Evolutionary conservation across 768 basidiomycete species (phyloP).

Genomic region (Lactifluus piperatus): DNA sequence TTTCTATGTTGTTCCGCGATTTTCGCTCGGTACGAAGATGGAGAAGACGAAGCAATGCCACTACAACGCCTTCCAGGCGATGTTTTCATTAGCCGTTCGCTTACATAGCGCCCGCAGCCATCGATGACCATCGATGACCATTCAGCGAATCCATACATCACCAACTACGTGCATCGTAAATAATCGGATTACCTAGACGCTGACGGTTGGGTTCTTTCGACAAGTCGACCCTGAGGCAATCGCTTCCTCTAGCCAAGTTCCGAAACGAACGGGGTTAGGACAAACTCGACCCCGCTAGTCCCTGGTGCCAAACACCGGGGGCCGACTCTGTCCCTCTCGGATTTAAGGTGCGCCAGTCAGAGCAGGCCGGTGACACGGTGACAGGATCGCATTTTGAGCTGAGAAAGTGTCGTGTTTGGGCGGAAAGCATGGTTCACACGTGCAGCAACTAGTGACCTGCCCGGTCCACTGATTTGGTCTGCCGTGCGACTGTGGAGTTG

Average conservation of each 20-base stretch:
- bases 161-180: neutral
- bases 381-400: neutral
- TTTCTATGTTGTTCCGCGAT: neutral
- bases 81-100: slow-evolving; percentile 1
- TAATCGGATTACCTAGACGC: neutral
- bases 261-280: slow-evolving; percentile 15
- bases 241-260: slow-evolving; percentile 5
- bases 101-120: neutral
- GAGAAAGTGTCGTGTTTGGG: neutral
- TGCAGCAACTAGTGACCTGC: neutral
- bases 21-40: slow-evolving; percentile 3
- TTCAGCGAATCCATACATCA: neutral
- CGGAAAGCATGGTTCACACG: slow-evolving; percentile 11
- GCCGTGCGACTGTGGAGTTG: slow-evolving; percentile 1
- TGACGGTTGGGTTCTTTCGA: neutral
- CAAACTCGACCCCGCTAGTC: slow-evolving; percentile 4
- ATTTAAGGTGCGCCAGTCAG: neutral
- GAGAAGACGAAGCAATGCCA: neutral
- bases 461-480: neutral
- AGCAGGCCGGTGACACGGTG: neutral
- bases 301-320: slow-evolving; percentile 7
- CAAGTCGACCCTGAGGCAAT: neutral
- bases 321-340: neutral
- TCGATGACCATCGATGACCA: neutral
- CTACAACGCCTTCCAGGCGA: neutral